Evolutionary conservation across 768 basidiomycete species (phyloP).

Genomic region (Pleurotus pulmonarius): DNA sequence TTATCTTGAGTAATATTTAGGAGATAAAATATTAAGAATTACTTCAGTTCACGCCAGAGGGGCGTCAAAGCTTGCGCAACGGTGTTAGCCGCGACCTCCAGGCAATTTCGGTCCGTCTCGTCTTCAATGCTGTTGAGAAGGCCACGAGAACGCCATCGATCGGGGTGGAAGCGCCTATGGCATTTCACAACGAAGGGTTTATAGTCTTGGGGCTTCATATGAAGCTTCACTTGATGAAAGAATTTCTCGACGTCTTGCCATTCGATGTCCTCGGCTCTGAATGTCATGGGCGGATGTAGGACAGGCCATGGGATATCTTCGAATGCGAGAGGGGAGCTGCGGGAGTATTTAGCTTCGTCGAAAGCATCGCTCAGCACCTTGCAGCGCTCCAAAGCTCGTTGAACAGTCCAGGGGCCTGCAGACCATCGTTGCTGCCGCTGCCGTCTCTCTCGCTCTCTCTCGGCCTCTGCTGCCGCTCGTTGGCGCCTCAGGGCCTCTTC

Average conservation of each 20-base stretch:
- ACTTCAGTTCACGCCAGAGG: slow-evolving; percentile 46
- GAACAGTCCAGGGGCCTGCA: slow-evolving; percentile 57
- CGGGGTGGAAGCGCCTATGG: slow-evolving; percentile 75
- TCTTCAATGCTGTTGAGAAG: slow-evolving; percentile 56
- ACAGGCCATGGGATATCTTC: slow-evolving; percentile 77
- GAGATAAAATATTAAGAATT: neutral
- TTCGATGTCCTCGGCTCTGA: slow-evolving; percentile 63
- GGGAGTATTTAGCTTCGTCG: slow-evolving; percentile 54
- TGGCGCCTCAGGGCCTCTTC: slow-evolving; percentile 17
- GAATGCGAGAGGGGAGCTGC: slow-evolving; percentile 49
- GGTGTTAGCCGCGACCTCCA: slow-evolving; percentile 65
- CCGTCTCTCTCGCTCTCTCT: slow-evolving; percentile 31
- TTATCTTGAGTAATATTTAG: too few species aligned
- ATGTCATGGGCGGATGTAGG: slow-evolving; percentile 45
- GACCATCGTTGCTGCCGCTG: slow-evolving; percentile 54
- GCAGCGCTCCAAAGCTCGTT: slow-evolving; percentile 71
- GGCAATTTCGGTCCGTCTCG: slow-evolving; percentile 50
- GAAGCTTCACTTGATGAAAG: slow-evolving; percentile 48
- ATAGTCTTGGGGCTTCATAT: slow-evolving; percentile 47
- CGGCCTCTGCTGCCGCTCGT: slow-evolving; percentile 26
- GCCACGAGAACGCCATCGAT: slow-evolving; percentile 70
- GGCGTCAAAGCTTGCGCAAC: slow-evolving; percentile 75
- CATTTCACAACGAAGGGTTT: slow-evolving; percentile 65
- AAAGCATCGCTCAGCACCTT: slow-evolving; percentile 56
- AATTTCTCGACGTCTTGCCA: slow-evolving; percentile 72